phyloP scores from a whole-genome alignment of 1,139 yeast genomes.

The Geotrichum europaeum region DNA sequence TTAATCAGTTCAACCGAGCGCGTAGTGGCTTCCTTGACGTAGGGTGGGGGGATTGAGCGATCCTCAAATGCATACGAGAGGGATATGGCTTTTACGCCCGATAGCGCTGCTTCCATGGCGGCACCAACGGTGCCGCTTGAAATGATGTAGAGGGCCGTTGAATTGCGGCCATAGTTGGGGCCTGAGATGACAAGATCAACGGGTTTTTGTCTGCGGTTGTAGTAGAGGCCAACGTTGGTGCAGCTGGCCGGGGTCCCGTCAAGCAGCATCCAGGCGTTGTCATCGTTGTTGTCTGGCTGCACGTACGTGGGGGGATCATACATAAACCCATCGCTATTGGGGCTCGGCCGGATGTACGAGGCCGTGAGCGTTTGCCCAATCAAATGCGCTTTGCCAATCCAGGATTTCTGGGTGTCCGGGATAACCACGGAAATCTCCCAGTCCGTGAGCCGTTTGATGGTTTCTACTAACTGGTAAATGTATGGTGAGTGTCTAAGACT shows the following conservation, averaged over 20 bases:
- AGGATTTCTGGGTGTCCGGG: conserved; percentile 61
- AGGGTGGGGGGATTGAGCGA: conserved; percentile 25
- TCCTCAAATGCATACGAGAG: conserved; percentile 71
- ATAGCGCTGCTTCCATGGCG: conserved; percentile 86
- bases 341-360: conserved; percentile 43
- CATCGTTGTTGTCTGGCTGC: conserved; percentile 27
- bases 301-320: conserved; percentile 26
- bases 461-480: conserved; percentile 70
- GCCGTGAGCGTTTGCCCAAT: conserved; percentile 74
- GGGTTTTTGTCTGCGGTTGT: conserved; percentile 45
- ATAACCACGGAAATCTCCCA: conserved; percentile 87
- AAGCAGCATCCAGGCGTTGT: conserved; percentile 74
- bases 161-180: conserved; percentile 91
- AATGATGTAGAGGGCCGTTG: conserved; percentile 78
- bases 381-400: conserved; percentile 97
- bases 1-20: conserved; percentile 58
- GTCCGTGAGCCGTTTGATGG: conserved; percentile 54
- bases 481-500: conserved; percentile 78
- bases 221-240: conserved; percentile 69
- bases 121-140: conserved; percentile 96
- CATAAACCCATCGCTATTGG: conserved; percentile 56
- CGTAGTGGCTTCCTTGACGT: conserved; percentile 58
- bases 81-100: conserved; percentile 70
- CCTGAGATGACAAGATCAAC: conserved; percentile 87
- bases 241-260: conserved; percentile 97